Evolutionary conservation across 495 filamentous ascomycete species (phyloP), one percentile per base, ranked within the genome.

Genomic region (Sphaerosporella brunnea): DNA sequence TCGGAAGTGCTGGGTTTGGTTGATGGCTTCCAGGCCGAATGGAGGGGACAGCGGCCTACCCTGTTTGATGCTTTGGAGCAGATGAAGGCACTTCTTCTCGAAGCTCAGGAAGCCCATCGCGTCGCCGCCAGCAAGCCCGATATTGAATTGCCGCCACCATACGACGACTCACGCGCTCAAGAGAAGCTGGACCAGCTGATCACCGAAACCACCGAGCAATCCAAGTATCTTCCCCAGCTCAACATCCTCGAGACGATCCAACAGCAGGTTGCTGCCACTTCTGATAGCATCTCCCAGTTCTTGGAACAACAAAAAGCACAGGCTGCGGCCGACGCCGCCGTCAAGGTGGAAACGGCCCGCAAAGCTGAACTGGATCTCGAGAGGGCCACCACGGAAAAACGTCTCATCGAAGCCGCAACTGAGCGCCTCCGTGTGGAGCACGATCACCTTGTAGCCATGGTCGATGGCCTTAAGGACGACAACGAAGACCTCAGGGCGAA

Each of bases 221-320:
- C 68, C 48, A 72, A 74, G 52, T 66, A 73, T 2, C 70, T 74
- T 48, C 63, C 70, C 2, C 76, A 80, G 41, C 65, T 82, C 3
- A 78, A 80, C 50, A 80, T 84, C 41, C 72, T 99, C 7, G 84
- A 93, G 53, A 73, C 85, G 57, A 88, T 96, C 52, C 85, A 94
- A 59, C 71, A 80, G 55, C 80, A 94, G 51, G 85, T 99, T 36
- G 78, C 82, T 60, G 68, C 76, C 36, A 93, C 84, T n/a, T 80
- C 88, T 0, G 76, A 75, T 19, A 82, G 84, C 56, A 79, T 99
- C 53, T 77, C 78, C n/a, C 75, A 79, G 34, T 94, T 95, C 65
- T 73, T 96, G 30, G 71, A 75, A 8, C 70, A 73, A 2, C 90
- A 96, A 60, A 83, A 81, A 15, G 73, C 75, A 43, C 73, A 82